These are phyloP conservation scores for Podila verticillata DNA, from an alignment of 192 early-diverging fungal species.

Conservation along the genomic window DNA sequence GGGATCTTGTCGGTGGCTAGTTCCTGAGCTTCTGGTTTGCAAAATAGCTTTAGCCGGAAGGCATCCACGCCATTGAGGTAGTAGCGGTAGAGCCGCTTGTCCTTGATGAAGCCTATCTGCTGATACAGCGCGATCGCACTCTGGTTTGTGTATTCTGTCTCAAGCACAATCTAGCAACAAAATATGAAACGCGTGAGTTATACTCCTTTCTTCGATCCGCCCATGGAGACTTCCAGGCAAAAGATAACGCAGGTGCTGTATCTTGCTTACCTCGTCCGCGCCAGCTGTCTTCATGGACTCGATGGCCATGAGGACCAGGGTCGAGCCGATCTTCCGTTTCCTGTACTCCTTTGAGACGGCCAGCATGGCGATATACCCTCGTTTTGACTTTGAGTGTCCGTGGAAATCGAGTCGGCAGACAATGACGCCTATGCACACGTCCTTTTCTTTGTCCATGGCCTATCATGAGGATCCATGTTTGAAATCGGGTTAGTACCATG, in stretches of 20 bases:
- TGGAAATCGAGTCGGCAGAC: constrained; percentile 90
- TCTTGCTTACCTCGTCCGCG: constrained; percentile 93
- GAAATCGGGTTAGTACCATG: background rate
- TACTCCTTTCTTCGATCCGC: background rate
- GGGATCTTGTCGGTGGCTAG: too few relatives aligned
- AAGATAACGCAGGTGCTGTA: background rate
- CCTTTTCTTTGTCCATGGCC: constrained; percentile 63
- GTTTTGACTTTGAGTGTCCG: constrained; percentile 52
- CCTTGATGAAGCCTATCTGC: constrained; percentile 90
- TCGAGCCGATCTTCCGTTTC: constrained; percentile 82
- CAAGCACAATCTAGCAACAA: constrained; percentile 74
- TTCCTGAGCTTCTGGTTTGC: constrained; percentile 21
- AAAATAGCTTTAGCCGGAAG: constrained; percentile 81
- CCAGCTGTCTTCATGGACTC: constrained; percentile 76
- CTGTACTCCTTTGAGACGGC: constrained; percentile 86
- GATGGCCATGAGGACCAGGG: constrained; percentile 78
- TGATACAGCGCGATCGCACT: constrained; percentile 90
- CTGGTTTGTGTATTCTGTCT: constrained; percentile 89
- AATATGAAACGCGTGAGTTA: background rate
- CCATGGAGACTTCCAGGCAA: background rate
- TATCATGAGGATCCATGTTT: constrained; percentile 15
- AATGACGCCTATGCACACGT: constrained; percentile 83
- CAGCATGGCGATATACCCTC: constrained; percentile 99
- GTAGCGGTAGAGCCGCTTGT: constrained; percentile 91
- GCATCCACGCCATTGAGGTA: constrained; percentile 96